Evolutionary conservation across 208 protist genomes (phyloP).

Genomic region (Naegleria gruberi): DNA sequence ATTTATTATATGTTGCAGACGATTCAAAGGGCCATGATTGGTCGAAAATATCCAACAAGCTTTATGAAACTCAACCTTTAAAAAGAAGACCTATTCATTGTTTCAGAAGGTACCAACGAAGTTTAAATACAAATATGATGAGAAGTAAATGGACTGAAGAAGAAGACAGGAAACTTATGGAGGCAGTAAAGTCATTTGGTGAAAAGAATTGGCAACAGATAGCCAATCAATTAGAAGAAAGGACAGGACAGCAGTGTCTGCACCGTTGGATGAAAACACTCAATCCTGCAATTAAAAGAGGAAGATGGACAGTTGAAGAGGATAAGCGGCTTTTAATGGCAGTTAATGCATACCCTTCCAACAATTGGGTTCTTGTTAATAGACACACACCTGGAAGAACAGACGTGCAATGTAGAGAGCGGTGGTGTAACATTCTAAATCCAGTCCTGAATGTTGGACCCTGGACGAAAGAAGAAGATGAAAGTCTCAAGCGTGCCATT

Average conservation of each 20-base stretch:
- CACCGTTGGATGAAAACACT: constrained; percentile 53
- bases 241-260: constrained; percentile 54
- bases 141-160: constrained; percentile 40
- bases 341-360: constrained; percentile 36
- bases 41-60: constrained; percentile 31
- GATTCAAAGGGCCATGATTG: constrained; percentile 45
- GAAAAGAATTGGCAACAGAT: constrained; percentile 52
- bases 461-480: constrained; percentile 46
- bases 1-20: constrained; percentile 34
- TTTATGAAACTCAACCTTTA: not conserved
- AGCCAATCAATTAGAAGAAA: constrained; percentile 35
- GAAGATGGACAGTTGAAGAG: constrained; percentile 36
- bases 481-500: constrained; percentile 29
- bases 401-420: constrained; percentile 53
- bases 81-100: constrained; percentile 32
- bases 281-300: constrained; percentile 43
- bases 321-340: constrained; percentile 32
- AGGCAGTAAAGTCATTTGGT: constrained; percentile 33
- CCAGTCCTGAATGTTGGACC: constrained; percentile 28
- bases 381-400: constrained; percentile 47
- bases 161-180: constrained; percentile 37
- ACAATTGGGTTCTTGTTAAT: constrained; percentile 47
- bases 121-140: constrained; percentile 42
- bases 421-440: constrained; percentile 54
- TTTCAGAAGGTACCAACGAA: constrained; percentile 40